These are phyloP conservation scores for Venturia pyrina DNA, from an alignment of 2,329 filamentous ascomycete species.

Conservation along the genomic window DNA sequence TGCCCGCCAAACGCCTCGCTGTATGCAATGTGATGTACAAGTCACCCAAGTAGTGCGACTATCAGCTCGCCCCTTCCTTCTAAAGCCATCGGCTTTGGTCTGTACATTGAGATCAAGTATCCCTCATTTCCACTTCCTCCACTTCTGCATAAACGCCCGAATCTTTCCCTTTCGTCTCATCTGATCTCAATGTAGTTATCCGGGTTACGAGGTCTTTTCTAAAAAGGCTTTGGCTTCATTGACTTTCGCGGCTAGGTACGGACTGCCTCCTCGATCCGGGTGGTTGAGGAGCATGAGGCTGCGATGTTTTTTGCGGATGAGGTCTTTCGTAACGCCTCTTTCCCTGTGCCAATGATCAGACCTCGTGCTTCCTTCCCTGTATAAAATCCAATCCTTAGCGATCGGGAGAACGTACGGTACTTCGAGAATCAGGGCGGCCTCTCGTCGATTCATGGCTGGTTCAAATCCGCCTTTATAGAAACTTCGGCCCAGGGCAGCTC, in stretches of 20 bases:
- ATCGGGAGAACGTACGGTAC: conserved; percentile 55
- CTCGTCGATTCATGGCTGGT: conserved; percentile 81
- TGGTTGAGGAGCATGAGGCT: conserved; percentile 96
- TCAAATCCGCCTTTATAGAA: conserved; percentile 99
- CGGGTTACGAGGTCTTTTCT: conserved; percentile 50
- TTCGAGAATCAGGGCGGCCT: conserved; percentile 83
- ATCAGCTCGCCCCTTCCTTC: background rate
- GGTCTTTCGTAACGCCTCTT: conserved; percentile 78
- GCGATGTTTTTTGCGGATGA: conserved; percentile 89
- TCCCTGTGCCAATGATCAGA: conserved; percentile 47
- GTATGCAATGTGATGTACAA: background rate
- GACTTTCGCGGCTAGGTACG: conserved; percentile 93
- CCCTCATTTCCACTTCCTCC: background rate
- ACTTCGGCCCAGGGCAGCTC: conserved; percentile 70
- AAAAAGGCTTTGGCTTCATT: conserved; percentile 97
- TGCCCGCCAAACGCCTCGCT: background rate
- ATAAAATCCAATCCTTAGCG: background rate
- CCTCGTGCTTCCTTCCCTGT: background rate
- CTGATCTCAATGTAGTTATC: background rate
- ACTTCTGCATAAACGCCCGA: background rate
- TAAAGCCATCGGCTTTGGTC: too few relatives aligned
- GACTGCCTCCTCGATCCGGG: conserved; percentile 91
- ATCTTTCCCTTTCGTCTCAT: background rate
- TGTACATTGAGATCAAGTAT: background rate
- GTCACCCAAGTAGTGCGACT: background rate